A percentile compares a stretch with the other conserved stretches of the same genome.
Evolutionary conservation across 495 filamentous ascomycete species (phyloP).

Genomic region (Apodospora peruviana): DNA sequence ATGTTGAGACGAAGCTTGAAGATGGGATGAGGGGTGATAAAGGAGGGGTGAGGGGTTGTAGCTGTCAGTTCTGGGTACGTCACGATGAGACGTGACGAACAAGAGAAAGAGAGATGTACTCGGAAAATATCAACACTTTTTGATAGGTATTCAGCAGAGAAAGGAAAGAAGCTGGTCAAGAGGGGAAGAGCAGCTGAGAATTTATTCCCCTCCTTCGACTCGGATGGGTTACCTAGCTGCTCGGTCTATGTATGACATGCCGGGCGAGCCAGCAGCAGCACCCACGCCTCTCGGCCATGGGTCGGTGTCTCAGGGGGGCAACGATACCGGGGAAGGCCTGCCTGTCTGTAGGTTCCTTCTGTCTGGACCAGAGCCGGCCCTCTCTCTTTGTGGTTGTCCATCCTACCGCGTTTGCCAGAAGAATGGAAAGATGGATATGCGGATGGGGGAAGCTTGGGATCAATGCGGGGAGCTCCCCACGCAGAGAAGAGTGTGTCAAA

Average conservation of each 20-base stretch:
- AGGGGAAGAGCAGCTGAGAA: neutral
- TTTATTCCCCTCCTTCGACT: neutral
- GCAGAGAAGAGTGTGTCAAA: neutral
- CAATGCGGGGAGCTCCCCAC: conserved; percentile 13
- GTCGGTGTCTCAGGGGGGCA: neutral
- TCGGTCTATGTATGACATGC: too few species aligned
- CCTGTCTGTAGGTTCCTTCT: neutral
- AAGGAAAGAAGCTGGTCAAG: conserved; percentile 8
- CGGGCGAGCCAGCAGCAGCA: neutral
- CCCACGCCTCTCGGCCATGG: conserved; percentile 21
- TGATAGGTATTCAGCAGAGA: neutral
- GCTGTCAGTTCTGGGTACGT: neutral
- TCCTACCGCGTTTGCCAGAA: neutral
- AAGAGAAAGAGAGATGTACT: neutral
- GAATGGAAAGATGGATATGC: neutral
- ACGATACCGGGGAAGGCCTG: neutral
- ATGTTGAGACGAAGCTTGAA: neutral
- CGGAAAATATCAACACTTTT: conserved; percentile 1
- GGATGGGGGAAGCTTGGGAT: conserved; percentile 4
- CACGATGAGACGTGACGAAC: neutral
- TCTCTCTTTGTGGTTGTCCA: neutral
- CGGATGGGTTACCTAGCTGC: too few species aligned
- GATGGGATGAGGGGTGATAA: neutral
- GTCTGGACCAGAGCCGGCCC: conserved; percentile 2
- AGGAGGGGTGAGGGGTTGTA: neutral